phyloP scores from a whole-genome alignment of 2,329 filamentous ascomycete species.

The Hypoxylon sp. region DNA sequence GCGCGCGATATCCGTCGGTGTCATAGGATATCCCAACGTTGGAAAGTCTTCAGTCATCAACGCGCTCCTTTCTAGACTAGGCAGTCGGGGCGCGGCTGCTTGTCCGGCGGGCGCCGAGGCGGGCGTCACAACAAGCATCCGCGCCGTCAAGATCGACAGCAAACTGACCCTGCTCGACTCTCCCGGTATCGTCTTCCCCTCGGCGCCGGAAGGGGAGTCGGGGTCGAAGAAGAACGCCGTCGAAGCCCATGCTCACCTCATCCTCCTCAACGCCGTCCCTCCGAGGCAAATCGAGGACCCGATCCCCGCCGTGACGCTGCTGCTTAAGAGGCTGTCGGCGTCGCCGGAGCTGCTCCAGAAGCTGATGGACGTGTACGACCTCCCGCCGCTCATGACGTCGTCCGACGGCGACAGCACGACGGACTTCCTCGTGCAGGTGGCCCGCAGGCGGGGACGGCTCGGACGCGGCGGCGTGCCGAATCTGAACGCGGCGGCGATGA shows the following conservation, averaged over 20 bases:
- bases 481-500: conserved; percentile 84
- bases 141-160: conserved; percentile 92
- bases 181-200: conserved; percentile 92
- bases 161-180: conserved; percentile 94
- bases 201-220: conserved; percentile 50
- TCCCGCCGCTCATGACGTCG: conserved; percentile 77
- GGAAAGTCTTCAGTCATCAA: conserved; percentile 98
- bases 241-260: conserved; percentile 82
- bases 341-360: conserved; percentile 79
- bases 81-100: conserved; percentile 69
- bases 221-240: conserved; percentile 61
- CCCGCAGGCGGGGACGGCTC: conserved; percentile 87
- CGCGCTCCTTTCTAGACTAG: conserved; percentile 80
- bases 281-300: conserved; percentile 95
- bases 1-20: conserved; percentile 87
- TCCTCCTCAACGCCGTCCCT: conserved; percentile 89
- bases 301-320: conserved; percentile 81
- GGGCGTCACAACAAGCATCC: conserved; percentile 87
- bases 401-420: conserved; percentile 79
- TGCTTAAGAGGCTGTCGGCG: conserved; percentile 80
- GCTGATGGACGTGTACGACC: conserved; percentile 82
- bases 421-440: conserved; percentile 94
- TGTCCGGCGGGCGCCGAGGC: conserved; percentile 92
- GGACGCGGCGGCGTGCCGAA: conserved; percentile 92
- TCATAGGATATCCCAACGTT: conserved; percentile 95